Conservation (phyloP, 495 filamentous ascomycete genomes). For the Neurospora tetrasperma region DNA sequence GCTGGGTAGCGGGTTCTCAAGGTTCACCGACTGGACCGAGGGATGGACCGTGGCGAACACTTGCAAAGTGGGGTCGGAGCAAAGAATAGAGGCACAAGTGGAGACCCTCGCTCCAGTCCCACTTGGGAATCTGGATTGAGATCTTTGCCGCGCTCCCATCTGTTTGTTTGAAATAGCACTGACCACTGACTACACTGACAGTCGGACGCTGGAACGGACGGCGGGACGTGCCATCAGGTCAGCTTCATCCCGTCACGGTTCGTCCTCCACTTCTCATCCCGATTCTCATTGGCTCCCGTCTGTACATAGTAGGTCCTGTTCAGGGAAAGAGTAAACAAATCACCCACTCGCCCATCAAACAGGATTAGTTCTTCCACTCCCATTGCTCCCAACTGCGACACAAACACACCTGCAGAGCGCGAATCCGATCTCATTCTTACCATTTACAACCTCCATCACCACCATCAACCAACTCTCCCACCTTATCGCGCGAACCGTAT, state of each 20-base stretch:
- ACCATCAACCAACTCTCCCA: neutral
- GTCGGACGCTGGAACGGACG: neutral
- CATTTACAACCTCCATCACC: neutral
- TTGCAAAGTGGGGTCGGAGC: neutral
- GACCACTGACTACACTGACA: neutral
- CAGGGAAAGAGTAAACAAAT: conserved; percentile 8
- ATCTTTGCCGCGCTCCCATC: neutral
- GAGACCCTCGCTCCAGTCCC: neutral
- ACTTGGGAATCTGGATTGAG: neutral
- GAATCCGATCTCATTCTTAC: neutral
- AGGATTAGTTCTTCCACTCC: neutral
- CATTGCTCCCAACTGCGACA: neutral
- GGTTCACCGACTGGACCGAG: too few relatives aligned
- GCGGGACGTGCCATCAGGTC: neutral
- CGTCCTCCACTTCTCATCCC: neutral
- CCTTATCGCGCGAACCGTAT: neutral
- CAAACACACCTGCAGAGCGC: neutral
- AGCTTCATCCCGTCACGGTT: neutral
- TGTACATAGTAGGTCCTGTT: too few relatives aligned
- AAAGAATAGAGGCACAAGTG: neutral
- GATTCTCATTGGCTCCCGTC: neutral
- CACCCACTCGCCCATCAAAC: neutral
- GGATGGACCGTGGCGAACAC: neutral
- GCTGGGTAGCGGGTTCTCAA: too few relatives aligned
- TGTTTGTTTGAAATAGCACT: neutral